Evolutionary conservation across 495 filamentous ascomycete species (phyloP), one percentile per base, ranked within the genome.

Genomic region (Chaetomium cochliodes): DNA sequence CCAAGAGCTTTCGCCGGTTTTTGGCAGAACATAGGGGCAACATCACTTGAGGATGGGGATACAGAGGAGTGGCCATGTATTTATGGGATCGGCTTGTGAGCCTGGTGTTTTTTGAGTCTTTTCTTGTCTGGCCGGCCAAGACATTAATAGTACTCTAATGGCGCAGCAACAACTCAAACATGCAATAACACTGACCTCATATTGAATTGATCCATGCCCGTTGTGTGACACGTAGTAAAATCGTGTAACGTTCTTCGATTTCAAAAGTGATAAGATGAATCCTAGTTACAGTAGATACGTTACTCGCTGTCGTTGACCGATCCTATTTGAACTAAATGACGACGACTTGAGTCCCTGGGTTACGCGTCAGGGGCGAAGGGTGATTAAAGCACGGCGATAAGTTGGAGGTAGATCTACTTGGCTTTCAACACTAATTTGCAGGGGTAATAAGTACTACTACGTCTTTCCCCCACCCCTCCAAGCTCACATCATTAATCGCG

Each of bases 341-440:
- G 63, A 65, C 63, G 47, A 60, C 63, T 23, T 23, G 37, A 1
- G 22, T 41, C n/a, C 28, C 4, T 33, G n/a, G 37, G 39, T 44
- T 58, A 65, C 63, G 63, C 57, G 62, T 58, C 39, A 23, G 23
- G 53, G 62, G 55, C 55, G 16, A 59, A 59, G 8, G 20, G 62
- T 8, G 22, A 1, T 28, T 13, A n/a, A n/a, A 44, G 44, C 33
- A 25, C 12, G n/a, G 16, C 16, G 0, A 7, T 8, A 16, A 8
- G 18, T 2, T 4, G 3, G 2, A 18, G 0, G 62, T 58, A 64
- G 6, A 26, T 22, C 18, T 64, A 58, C 53, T 30, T 62, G 13
- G 20, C 5, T n/a, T 8, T 2, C 13, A 6, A 5, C 20, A 0
- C 9, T 13, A 6, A 37, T 46, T 16, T 6, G 58, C 15, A 4